A percentile compares a stretch with the other conserved stretches of the same genome.
phyloP scores from a whole-genome alignment of 495 filamentous ascomycete genomes.

The Barbatosphaeria neglecta region DNA sequence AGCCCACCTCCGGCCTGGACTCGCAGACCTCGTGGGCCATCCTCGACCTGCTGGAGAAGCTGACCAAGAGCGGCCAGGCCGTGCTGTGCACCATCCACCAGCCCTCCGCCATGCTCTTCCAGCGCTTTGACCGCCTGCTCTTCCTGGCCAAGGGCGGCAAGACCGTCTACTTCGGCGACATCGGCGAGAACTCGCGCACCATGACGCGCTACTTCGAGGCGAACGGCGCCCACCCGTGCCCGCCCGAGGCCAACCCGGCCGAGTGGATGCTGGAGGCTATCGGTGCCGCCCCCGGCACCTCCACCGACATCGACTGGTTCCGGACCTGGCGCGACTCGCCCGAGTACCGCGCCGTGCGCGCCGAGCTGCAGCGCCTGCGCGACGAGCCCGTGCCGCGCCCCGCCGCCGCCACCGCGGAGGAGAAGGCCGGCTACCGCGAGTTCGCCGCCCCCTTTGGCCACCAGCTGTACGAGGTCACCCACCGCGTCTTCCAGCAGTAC shows the following conservation, averaged over 20 bases:
- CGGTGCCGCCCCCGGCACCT: slow-evolving; percentile 75
- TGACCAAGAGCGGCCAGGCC: slow-evolving; percentile 74
- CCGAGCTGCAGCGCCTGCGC: slow-evolving; percentile 60
- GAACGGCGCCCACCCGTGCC: slow-evolving; percentile 64
- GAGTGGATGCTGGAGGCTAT: slow-evolving; percentile 97
- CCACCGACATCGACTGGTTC: slow-evolving; percentile 71
- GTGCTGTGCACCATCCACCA: slow-evolving; percentile 93
- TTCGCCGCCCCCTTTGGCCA: slow-evolving; percentile 43
- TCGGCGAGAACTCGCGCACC: slow-evolving; percentile 65
- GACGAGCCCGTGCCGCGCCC: slow-evolving; percentile 36
- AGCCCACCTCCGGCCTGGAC: slow-evolving; percentile 77
- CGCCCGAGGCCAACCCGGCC: slow-evolving; percentile 70
- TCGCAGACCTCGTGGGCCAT: slow-evolving; percentile 84
- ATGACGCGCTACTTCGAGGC: slow-evolving; percentile 71
- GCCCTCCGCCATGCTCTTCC: slow-evolving; percentile 79
- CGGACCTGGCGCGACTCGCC: slow-evolving; percentile 64
- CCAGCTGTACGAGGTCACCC: slow-evolving; percentile 43
- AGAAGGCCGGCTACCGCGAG: slow-evolving; percentile 33
- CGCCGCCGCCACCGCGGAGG: slow-evolving; percentile 12
- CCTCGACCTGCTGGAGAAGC: slow-evolving; percentile 62
- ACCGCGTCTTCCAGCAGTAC: slow-evolving; percentile 75
- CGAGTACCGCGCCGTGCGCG: slow-evolving; percentile 55
- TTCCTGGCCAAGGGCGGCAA: slow-evolving; percentile 70
- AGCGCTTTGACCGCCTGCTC: slow-evolving; percentile 81
- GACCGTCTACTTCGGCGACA: slow-evolving; percentile 86